phyloP scores from a whole-genome alignment of 768 basidiomycete genomes.

The Coprinellus aureogranulatus region DNA sequence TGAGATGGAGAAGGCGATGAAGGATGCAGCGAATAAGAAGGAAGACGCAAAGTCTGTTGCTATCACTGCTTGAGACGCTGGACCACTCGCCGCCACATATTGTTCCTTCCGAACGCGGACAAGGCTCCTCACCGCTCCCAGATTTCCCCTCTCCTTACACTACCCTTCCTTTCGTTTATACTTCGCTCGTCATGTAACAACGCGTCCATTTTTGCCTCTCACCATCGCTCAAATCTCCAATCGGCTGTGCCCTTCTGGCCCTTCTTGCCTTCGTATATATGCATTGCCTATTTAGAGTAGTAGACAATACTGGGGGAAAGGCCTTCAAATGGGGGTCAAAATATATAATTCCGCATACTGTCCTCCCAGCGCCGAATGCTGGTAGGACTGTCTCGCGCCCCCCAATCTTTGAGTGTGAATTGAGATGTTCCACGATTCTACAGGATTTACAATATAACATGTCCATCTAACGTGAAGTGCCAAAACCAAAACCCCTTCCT shows the following conservation, averaged over 20 bases:
- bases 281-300: not conserved
- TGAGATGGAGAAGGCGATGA: slow-evolving; percentile 67
- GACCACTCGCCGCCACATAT: too few relatives aligned
- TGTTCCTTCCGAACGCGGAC: too few relatives aligned
- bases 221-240: not conserved
- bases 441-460: too few relatives aligned
- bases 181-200: not conserved
- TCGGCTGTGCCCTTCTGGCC: too few relatives aligned
- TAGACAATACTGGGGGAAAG: not conserved
- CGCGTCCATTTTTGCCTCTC: not conserved
- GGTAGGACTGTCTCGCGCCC: too few relatives aligned
- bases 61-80: not conserved
- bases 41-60: slow-evolving; percentile 31
- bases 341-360: too few relatives aligned
- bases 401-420: too few relatives aligned
- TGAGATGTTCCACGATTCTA: too few relatives aligned
- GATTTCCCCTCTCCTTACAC: not conserved
- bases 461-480: not conserved
- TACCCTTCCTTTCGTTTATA: not conserved
- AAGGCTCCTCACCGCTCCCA: too few relatives aligned
- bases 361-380: too few relatives aligned
- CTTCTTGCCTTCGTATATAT: not conserved
- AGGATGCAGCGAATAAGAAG: slow-evolving; percentile 57
- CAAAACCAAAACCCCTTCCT: not conserved
- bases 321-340: slow-evolving; percentile 63